Percentiles rank a stretch among this genome's conserved stretches.
Evolutionary conservation across 345 rosid genomes (phyloP).

Genomic region (Eucalyptus globulus): DNA sequence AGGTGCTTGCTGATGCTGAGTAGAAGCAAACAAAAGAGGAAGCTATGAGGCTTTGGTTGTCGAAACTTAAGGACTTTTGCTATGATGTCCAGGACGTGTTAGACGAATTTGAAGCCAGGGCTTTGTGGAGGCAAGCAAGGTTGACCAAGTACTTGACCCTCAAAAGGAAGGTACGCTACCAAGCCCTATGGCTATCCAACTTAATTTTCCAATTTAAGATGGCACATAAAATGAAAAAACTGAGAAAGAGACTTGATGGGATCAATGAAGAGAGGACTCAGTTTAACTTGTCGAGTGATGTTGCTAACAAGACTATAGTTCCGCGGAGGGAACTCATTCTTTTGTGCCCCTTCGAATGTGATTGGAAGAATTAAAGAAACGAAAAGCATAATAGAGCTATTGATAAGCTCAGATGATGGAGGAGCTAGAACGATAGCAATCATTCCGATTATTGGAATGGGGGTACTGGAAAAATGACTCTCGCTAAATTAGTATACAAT

Average conservation of each 20-base stretch:
- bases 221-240: neutral
- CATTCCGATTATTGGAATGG: slow-evolving; percentile 5
- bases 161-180: neutral
- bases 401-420: neutral
- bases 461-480: slow-evolving; percentile 8
- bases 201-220: neutral
- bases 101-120: neutral
- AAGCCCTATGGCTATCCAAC: neutral
- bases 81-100: slow-evolving; percentile 1
- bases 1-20: neutral
- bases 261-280: neutral
- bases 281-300: neutral
- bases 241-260: neutral
- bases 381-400: neutral
- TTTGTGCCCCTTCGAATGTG: neutral
- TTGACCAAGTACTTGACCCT: neutral
- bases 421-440: neutral
- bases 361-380: slow-evolving; percentile 1
- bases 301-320: neutral
- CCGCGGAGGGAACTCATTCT: neutral
- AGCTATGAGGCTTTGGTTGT: neutral
- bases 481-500: neutral
- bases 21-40: neutral
- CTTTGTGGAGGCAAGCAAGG: neutral
- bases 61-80: neutral